Evolutionary conservation across 345 rosid genomes (phyloP), one percentile per base, ranked within the genome.

Genomic region (Excoecaria cochinchinensis): DNA sequence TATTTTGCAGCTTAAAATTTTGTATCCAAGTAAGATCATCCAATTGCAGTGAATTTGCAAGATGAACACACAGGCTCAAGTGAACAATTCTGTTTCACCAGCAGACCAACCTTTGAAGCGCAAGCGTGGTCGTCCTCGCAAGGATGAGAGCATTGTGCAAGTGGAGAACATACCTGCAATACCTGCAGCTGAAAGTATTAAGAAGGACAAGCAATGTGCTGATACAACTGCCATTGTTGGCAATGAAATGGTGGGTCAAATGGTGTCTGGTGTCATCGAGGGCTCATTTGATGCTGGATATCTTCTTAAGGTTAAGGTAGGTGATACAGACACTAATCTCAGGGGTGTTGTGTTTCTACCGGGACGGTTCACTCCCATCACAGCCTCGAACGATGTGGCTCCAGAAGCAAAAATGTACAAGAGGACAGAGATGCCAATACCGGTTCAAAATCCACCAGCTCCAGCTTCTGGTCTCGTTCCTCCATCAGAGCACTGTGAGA

Each of bases 231-330:
- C 67, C 55, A 53, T 74, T 75, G 74, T 78, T 73, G 69, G 52
- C 24, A 71, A 17, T 46, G 78, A 70, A 50, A 79, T 90, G 90
- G 81, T 89, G 8, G 94, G 97, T 38, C 77, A 86, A 74, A 64
- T 39, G 53, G 82, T 92, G 69, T 74, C 85, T 64, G 94, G 97
- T 46, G 89, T 89, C 64, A 81, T 92, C 11, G 94, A 87, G 70
- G 89, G 89, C 71, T 69, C 87, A 36, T 87, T 89, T 64, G 94
- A 89, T 19, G 91, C 89, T 19, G 92, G 97, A 36, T 92, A 90
- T 68, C 72, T 89, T 57, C 83, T 92, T 38, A 86, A 82, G 46
- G 91, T 89, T 24, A 89, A 82, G 78, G 85, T 89, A n/a, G 84
- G 81, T 17, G 86, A 82, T 72, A 76, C 79, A 38, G 87, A 89